Conservation (phyloP, 2,329 filamentous ascomycete species). For the Fusarium sp. region DNA sequence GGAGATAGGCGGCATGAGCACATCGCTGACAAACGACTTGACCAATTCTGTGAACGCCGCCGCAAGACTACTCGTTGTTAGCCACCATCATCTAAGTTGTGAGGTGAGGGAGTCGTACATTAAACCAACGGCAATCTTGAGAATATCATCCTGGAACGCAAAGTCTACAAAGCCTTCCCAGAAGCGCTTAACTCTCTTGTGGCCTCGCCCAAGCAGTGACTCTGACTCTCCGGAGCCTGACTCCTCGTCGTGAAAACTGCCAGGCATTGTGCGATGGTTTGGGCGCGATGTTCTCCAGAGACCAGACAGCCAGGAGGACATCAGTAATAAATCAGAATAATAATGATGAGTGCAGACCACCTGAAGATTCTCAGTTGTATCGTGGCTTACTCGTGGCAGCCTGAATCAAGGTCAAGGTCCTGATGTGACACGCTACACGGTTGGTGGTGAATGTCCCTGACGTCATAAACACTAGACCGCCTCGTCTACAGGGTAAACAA, state of each 20-base stretch:
- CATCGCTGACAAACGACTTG: slow-evolving; percentile 77
- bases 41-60: slow-evolving; percentile 77
- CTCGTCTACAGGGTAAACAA: background rate
- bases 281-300: slow-evolving; percentile 23
- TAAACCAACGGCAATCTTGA: slow-evolving; percentile 79
- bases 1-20: slow-evolving; percentile 76
- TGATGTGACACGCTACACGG: slow-evolving; percentile 15
- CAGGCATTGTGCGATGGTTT: slow-evolving; percentile 43
- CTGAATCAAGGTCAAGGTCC: slow-evolving; percentile 3
- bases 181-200: slow-evolving; percentile 60
- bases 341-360: background rate
- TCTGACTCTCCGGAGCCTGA: slow-evolving; percentile 48
- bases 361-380: background rate
- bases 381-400: background rate
- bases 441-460: slow-evolving; percentile 8
- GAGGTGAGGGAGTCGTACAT: slow-evolving; percentile 64
- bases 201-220: slow-evolving; percentile 59
- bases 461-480: slow-evolving; percentile 1
- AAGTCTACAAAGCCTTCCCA: slow-evolving; percentile 77
- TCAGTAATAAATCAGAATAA: background rate
- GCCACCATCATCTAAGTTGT: background rate
- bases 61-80: slow-evolving; percentile 64
- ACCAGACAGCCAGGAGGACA: slow-evolving; percentile 29
- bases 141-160: slow-evolving; percentile 78
- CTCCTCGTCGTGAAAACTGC: slow-evolving; percentile 49